These are phyloP conservation scores for Gracilaria gracilis DNA, from an alignment of 23 red algal species.

Conservation along the genomic window DNA sequence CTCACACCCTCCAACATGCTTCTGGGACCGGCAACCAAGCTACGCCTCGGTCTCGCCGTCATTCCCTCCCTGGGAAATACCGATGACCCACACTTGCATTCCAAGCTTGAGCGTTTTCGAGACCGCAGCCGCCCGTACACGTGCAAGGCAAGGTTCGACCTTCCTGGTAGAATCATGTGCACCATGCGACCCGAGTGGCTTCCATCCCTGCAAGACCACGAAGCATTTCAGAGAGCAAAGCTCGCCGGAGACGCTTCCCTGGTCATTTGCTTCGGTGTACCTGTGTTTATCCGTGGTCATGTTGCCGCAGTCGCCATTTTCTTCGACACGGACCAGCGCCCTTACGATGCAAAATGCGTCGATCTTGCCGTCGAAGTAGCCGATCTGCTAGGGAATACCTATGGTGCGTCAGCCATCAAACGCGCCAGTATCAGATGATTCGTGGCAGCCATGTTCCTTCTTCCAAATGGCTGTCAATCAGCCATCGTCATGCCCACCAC, in stretches of 20 bases:
- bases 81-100: constrained; percentile 52
- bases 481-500: not conserved
- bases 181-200: constrained; percentile 83
- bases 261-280: constrained; percentile 71
- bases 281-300: constrained; percentile 63
- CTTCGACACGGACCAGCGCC: constrained; percentile 72
- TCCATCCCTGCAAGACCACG: constrained; percentile 57
- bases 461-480: not conserved
- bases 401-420: constrained; percentile 55
- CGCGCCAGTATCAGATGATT: constrained; percentile 26
- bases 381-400: constrained; percentile 58
- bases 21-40: constrained; percentile 17
- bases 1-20: constrained; percentile 46
- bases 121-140: constrained; percentile 65
- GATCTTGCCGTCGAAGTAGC: constrained; percentile 77
- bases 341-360: constrained; percentile 70
- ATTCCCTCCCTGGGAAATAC: constrained; percentile 71
- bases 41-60: constrained; percentile 62
- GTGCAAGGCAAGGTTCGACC: constrained; percentile 69
- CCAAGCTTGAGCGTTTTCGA: constrained; percentile 71
- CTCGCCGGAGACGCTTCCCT: constrained; percentile 55
- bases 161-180: constrained; percentile 77
- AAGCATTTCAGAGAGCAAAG: constrained; percentile 67
- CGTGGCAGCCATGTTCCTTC: not conserved
- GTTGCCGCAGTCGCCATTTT: constrained; percentile 78